These are phyloP conservation scores for Diplocarpon mali DNA, from an alignment of 2,329 filamentous ascomycete genomes.

Conservation along the genomic window DNA sequence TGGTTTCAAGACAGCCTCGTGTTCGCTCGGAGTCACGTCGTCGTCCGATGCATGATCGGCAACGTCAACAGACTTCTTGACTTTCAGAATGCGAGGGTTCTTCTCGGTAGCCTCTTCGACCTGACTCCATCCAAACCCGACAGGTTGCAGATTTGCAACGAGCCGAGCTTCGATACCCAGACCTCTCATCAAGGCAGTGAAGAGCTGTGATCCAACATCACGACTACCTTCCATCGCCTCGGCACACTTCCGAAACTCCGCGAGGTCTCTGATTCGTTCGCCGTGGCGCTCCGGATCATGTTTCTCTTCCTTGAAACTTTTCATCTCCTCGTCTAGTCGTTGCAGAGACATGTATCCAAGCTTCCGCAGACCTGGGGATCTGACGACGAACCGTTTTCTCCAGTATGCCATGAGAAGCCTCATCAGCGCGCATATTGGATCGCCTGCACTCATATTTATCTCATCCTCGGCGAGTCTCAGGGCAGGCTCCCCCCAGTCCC, in stretches of 20 bases:
- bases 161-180: conserved; percentile 74
- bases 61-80: conserved; percentile 12
- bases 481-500: conserved; percentile 65
- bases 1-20: conserved; percentile 16
- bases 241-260: conserved; percentile 59
- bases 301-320: conserved; percentile 53
- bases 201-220: conserved; percentile 81
- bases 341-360: conserved; percentile 76
- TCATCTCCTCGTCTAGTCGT: conserved; percentile 61
- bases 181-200: conserved; percentile 72
- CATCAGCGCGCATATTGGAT: conserved; percentile 69
- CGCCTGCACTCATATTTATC: conserved; percentile 70
- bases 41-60: conserved; percentile 6
- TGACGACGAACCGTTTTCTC: conserved; percentile 72
- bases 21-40: conserved; percentile 13
- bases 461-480: conserved; percentile 57
- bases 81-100: conserved; percentile 20
- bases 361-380: conserved; percentile 74
- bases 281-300: conserved; percentile 58
- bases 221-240: conserved; percentile 66
- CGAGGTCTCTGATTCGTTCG: conserved; percentile 57
- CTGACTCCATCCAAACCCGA: conserved; percentile 87
- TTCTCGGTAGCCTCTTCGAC: conserved; percentile 58
- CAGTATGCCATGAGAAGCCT: conserved; percentile 74
- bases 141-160: conserved; percentile 72